phyloP scores from a whole-genome alignment of 768 basidiomycete genomes.

The Serendipita vermifera region DNA sequence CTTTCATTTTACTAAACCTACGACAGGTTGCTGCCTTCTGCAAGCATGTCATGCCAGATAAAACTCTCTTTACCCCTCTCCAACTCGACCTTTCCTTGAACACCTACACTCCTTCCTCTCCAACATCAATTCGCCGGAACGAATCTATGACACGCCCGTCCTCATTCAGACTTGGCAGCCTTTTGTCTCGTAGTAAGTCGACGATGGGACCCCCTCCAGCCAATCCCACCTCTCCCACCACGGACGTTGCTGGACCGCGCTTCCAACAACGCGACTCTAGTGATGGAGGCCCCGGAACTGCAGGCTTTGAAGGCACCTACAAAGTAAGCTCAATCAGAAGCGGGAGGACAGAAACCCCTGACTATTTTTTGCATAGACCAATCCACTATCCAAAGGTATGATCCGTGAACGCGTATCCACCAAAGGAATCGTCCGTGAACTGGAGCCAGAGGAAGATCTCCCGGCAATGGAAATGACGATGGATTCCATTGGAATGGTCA shows the following conservation, averaged over 20 bases:
- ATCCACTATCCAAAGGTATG: constrained; percentile 42
- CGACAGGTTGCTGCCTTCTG: constrained; percentile 21
- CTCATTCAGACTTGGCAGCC: not conserved
- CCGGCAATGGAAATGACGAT: constrained; percentile 49
- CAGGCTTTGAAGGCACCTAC: constrained; percentile 55
- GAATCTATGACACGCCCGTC: not conserved
- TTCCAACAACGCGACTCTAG: constrained; percentile 8
- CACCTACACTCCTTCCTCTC: not conserved
- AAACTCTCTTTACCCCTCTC: not conserved
- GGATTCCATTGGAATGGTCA: constrained; percentile 58
- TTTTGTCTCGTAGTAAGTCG: not conserved
- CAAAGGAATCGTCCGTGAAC: constrained; percentile 62
- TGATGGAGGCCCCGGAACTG: constrained; percentile 24
- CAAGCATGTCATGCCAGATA: constrained; percentile 17
- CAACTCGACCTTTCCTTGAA: not conserved
- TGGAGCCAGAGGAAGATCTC: constrained; percentile 61
- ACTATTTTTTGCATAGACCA: not conserved
- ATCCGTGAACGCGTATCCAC: constrained; percentile 85
- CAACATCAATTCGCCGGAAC: not conserved
- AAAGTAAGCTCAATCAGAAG: not conserved
- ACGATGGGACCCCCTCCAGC: not conserved
- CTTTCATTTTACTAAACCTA: too few relatives aligned
- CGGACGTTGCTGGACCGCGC: constrained; percentile 14
- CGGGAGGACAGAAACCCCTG: not conserved
- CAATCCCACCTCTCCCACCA: not conserved